Percentiles rank a stretch among this genome's conserved stretches.
phyloP scores from a whole-genome alignment of 2,329 filamentous ascomycete genomes.

The Trichothecium roseum region DNA sequence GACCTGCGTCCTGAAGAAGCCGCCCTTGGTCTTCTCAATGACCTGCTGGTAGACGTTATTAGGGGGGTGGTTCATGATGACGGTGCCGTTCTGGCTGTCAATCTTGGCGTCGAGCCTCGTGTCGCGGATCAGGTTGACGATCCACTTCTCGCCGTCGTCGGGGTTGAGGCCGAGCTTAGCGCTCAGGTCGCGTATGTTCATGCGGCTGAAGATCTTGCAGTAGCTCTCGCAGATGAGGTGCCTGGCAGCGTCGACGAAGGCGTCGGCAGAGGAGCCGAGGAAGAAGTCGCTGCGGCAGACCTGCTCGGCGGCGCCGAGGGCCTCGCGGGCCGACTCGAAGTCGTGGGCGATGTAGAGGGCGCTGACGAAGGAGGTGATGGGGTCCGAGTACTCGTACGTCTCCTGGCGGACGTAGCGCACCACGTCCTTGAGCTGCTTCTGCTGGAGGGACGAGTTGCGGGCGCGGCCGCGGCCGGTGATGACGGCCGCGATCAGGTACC shows the following conservation, averaged over 20 bases:
- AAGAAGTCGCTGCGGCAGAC: conserved; percentile 94
- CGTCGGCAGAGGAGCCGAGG: conserved; percentile 71
- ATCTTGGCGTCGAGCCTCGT: conserved; percentile 98
- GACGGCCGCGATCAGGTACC: conserved; percentile 87
- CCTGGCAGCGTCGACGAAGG: conserved; percentile 86
- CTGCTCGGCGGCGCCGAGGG: conserved; percentile 77
- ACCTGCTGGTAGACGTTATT: conserved; percentile 99
- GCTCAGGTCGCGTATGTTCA: conserved; percentile 95
- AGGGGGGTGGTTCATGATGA: conserved; percentile 98
- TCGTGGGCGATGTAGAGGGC: conserved; percentile 80
- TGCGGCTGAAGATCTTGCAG: conserved; percentile 99
- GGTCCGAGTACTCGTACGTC: conserved; percentile 93
- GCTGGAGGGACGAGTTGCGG: conserved; percentile 77
- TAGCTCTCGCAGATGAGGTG: conserved; percentile 98
- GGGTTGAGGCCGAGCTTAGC: conserved; percentile 82
- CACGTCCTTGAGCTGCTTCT: conserved; percentile 97
- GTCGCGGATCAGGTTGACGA: conserved; percentile 97
- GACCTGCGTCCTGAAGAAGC: conserved; percentile 97
- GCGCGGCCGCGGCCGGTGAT: conserved; percentile 81
- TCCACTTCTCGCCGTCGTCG: conserved; percentile 99
- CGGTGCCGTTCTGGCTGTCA: conserved; percentile 96
- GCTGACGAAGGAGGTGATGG: conserved; percentile 91
- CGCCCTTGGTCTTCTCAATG: conserved; percentile 97
- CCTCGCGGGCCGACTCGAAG: conserved; percentile 90
- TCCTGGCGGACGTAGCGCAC: conserved; percentile 94